A percentile compares a stretch with the other conserved stretches of the same genome.
Conservation (phyloP, 139 green algal species). For the Chlamydomonas eustigma region DNA sequence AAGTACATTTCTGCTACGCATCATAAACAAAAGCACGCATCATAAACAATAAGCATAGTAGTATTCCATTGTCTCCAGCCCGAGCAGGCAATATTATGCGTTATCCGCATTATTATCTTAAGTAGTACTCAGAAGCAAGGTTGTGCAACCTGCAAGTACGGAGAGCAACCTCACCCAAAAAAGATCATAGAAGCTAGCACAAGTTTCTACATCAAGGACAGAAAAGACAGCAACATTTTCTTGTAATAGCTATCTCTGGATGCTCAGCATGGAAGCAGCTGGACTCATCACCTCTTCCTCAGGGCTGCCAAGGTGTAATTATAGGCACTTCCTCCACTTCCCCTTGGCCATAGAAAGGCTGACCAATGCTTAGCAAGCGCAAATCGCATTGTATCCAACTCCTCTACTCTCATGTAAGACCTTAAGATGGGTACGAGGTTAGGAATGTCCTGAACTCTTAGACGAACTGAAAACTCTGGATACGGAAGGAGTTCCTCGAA, state of each 20-base stretch:
- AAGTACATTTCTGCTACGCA: no score
- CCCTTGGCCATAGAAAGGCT: constrained; percentile 41
- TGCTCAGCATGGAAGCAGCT: no score
- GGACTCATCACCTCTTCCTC: neutral
- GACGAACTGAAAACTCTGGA: constrained; percentile 40
- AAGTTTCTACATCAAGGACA: no score
- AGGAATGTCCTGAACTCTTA: constrained; percentile 27
- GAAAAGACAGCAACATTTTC: no score
- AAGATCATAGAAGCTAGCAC: no score
- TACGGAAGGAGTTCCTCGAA: constrained; percentile 48
- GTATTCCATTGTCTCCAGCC: no score
- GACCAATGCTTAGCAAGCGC: constrained; percentile 27
- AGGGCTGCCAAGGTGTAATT: constrained; percentile 35
- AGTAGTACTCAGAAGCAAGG: constrained; percentile 7
- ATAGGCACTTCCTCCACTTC: constrained; percentile 25
- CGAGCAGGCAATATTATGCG: no score
- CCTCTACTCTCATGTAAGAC: constrained; percentile 13
- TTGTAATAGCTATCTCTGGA: no score
- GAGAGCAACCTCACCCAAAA: no score
- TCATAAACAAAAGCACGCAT: no score
- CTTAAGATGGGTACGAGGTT: constrained; percentile 31
- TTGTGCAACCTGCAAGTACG: constrained; percentile 1
- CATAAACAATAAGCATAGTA: no score
- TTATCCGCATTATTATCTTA: no score
- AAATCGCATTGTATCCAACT: constrained; percentile 22